Percentiles rank a stretch among this genome's conserved stretches.
Conservation (phyloP, 2,329 filamentous ascomycete genomes). For the Teratosphaeria viscida region DNA sequence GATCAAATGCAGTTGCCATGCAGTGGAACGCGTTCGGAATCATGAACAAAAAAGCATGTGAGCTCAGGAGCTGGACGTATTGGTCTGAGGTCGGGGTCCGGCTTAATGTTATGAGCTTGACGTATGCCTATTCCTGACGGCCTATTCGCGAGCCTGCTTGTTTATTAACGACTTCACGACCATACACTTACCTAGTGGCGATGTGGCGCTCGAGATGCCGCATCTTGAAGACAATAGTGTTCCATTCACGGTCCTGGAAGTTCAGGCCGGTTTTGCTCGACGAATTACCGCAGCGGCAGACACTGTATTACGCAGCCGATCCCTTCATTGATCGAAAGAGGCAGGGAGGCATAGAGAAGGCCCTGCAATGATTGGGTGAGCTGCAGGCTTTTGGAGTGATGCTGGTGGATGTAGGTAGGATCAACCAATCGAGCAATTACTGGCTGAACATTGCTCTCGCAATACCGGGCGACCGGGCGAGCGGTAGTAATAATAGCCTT, state of each 20-base stretch:
- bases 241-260: background rate
- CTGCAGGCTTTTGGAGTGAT: background rate
- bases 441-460: background rate
- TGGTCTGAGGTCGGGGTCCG: background rate
- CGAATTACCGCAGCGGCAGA: background rate
- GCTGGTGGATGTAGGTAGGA: background rate
- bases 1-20: background rate
- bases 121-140: background rate
- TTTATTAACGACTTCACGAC: background rate
- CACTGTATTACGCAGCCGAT: too few species aligned
- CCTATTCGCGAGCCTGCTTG: background rate
- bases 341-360: background rate
- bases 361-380: background rate
- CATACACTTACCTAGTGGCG: background rate
- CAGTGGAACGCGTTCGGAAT: background rate
- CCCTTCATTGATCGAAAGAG: background rate
- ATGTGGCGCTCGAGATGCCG: background rate
- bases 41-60: background rate
- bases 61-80: background rate
- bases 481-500: background rate
- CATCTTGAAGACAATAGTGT: background rate
- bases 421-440: too few species aligned
- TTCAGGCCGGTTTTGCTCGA: background rate
- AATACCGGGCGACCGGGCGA: background rate
- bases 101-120: background rate